phyloP scores from a whole-genome alignment of 2,329 filamentous ascomycete species.

The Aspergillaceae sp. region DNA sequence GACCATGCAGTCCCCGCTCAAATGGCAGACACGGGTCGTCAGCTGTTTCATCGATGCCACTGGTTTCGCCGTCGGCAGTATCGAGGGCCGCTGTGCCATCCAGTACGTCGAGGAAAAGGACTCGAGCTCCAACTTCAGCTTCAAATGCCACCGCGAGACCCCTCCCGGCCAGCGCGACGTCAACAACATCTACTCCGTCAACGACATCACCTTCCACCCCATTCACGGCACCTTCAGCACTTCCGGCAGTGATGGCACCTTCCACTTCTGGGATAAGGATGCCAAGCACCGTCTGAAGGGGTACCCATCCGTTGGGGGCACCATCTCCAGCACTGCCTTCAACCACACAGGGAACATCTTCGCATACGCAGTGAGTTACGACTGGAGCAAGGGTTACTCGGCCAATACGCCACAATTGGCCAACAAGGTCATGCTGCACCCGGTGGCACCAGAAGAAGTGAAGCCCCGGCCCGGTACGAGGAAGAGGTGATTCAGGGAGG shows the following conservation, averaged over 20 bases:
- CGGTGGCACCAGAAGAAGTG: conserved; percentile 58
- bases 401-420: conserved; percentile 63
- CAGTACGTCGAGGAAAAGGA: conserved; percentile 98
- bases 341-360: conserved; percentile 77
- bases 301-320: conserved; percentile 73
- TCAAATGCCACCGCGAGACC: conserved; percentile 93
- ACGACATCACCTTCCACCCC: conserved; percentile 96
- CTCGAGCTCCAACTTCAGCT: conserved; percentile 84
- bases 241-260: conserved; percentile 88
- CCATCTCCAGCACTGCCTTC: conserved; percentile 87
- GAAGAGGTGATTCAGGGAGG: conserved; percentile 29
- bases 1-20: conserved; percentile 87
- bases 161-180: conserved; percentile 55
- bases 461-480: conserved; percentile 44
- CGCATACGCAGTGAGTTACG: conserved; percentile 85
- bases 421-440: conserved; percentile 79
- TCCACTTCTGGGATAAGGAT: conserved; percentile 71
- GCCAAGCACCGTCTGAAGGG: conserved; percentile 85
- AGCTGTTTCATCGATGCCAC: conserved; percentile 88
- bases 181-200: conserved; percentile 88
- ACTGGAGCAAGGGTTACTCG: conserved; percentile 95
- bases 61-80: conserved; percentile 90
- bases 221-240: conserved; percentile 97
- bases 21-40: conserved; percentile 95
- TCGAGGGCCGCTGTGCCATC: conserved; percentile 94